Evolutionary conservation across 345 rosid genomes (phyloP).

Genomic region (Fremontodendron californicum): DNA sequence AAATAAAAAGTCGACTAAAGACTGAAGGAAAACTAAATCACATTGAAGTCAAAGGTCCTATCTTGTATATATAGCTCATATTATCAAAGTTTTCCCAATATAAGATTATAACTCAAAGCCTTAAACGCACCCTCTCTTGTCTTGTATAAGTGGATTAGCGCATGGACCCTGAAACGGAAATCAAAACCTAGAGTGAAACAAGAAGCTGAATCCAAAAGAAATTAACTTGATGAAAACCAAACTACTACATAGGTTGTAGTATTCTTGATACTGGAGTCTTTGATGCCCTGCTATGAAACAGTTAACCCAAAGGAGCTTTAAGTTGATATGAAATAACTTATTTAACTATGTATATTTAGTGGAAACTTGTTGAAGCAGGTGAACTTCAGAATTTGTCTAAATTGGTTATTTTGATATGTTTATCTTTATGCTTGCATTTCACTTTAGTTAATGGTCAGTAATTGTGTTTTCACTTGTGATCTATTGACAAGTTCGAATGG

Average conservation of each 20-base stretch:
- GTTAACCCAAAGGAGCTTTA: background rate
- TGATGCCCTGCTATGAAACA: background rate
- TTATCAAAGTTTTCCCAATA: background rate
- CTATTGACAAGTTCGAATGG: background rate
- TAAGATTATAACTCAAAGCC: background rate
- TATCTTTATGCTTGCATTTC: background rate
- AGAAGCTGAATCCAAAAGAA: background rate
- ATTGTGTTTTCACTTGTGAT: background rate
- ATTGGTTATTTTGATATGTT: background rate
- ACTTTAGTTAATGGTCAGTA: background rate
- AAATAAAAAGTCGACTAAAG: background rate
- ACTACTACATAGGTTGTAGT: background rate
- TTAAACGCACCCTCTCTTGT: background rate
- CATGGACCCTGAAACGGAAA: background rate
- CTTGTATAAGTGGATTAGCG: background rate
- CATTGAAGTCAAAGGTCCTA: background rate
- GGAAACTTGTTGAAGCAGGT: background rate
- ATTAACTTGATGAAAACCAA: background rate
- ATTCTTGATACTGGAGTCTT: background rate
- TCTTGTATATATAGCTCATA: background rate
- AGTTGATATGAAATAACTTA: background rate
- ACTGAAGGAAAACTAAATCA: background rate
- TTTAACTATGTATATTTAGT: background rate
- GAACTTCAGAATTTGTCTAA: background rate
- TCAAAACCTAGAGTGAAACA: background rate